phyloP scores from a whole-genome alignment of 495 filamentous ascomycete species.

The Elaphomyces granulatus region DNA sequence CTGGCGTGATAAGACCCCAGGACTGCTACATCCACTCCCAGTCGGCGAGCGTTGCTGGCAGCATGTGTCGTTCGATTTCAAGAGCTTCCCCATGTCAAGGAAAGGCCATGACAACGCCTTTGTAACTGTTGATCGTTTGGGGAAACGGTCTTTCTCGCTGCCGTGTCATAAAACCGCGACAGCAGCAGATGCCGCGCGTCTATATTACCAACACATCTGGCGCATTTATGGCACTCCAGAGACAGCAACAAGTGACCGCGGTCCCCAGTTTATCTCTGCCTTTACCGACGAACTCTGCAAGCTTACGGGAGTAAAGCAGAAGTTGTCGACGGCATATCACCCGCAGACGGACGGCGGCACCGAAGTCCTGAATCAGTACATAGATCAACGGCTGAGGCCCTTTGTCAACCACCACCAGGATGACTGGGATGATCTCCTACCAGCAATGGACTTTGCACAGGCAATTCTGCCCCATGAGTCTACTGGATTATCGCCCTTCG shows the following conservation, averaged over 20 bases:
- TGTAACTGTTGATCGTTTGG: slow-evolving; percentile 6
- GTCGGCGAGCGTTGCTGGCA: slow-evolving; percentile 9
- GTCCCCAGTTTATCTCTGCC: slow-evolving; percentile 6
- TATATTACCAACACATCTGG: background rate
- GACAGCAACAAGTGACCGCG: slow-evolving; percentile 12
- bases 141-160: slow-evolving; percentile 4
- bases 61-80: slow-evolving; percentile 12
- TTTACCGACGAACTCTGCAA: slow-evolving; percentile 10
- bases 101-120: slow-evolving; percentile 1
- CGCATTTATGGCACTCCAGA: too few species aligned
- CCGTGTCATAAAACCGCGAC: slow-evolving; percentile 6
- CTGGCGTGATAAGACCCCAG: slow-evolving; percentile 2
- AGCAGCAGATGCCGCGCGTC: background rate
- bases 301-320: slow-evolving; percentile 5
- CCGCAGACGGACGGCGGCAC: slow-evolving; percentile 9
- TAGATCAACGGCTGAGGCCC: slow-evolving; percentile 1
- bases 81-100: background rate
- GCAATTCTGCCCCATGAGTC: background rate
- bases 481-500: background rate
- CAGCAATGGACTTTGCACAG: background rate
- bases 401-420: slow-evolving; percentile 6
- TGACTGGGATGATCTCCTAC: slow-evolving; percentile 5
- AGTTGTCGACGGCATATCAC: slow-evolving; percentile 12
- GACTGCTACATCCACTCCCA: slow-evolving; percentile 10
- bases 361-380: slow-evolving; percentile 1